These are phyloP conservation scores for Melanogaster broomeanus DNA, from an alignment of 768 basidiomycete genomes.

Conservation along the genomic window DNA sequence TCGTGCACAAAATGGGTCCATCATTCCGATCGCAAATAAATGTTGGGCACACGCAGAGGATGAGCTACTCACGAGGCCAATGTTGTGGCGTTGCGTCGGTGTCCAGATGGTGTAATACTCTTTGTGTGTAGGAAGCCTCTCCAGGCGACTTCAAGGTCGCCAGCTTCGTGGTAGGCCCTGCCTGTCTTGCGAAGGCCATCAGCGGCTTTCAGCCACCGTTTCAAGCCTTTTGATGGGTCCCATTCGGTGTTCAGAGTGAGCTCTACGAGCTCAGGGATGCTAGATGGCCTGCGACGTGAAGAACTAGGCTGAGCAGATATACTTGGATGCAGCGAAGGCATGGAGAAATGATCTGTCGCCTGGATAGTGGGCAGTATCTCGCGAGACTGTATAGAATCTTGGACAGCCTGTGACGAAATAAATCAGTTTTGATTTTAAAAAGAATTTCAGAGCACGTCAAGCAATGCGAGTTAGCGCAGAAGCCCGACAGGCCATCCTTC, in stretches of 20 bases:
- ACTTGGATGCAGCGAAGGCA: conserved; percentile 11
- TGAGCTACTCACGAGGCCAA: conserved; percentile 59
- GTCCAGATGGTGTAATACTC: conserved; percentile 62
- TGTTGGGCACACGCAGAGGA: neutral
- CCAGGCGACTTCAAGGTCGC: conserved; percentile 73
- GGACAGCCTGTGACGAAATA: conserved; percentile 57
- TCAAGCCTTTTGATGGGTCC: conserved; percentile 61
- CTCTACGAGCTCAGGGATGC: conserved; percentile 69
- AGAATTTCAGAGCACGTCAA: neutral
- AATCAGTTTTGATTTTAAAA: conserved; percentile 15
- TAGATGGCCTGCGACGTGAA: conserved; percentile 45
- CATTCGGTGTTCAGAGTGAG: conserved; percentile 55
- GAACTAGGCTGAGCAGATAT: conserved; percentile 5
- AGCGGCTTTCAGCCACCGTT: conserved; percentile 65
- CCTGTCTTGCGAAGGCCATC: conserved; percentile 62
- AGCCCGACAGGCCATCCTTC: neutral
- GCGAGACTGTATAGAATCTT: conserved; percentile 65
- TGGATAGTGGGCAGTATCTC: conserved; percentile 66
- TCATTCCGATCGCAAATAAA: conserved; percentile 6
- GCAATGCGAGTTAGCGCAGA: neutral
- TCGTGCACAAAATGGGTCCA: neutral
- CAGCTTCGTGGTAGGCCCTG: conserved; percentile 44
- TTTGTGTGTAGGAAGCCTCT: conserved; percentile 73
- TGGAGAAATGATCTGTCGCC: conserved; percentile 12
- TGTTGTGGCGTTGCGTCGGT: conserved; percentile 60